These are phyloP conservation scores for Glycine soja DNA, from an alignment of 306 rosid genomes.

Conservation along the genomic window DNA sequence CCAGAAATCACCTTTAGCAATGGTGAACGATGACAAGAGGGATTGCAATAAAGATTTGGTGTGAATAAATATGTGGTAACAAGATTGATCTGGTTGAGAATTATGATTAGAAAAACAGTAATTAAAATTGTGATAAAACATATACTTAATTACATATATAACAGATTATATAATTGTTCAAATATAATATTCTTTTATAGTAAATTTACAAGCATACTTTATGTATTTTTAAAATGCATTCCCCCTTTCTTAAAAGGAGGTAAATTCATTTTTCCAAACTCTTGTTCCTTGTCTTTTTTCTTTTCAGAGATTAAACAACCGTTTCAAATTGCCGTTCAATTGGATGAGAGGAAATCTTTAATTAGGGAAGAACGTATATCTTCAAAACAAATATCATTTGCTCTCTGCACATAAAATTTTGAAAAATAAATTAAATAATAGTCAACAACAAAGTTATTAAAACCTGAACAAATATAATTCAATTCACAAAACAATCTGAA, in stretches of 20 bases:
- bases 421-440: neutral
- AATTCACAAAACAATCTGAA: no score
- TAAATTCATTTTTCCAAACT: neutral
- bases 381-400: neutral
- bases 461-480: no score
- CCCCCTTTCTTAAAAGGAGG: no score
- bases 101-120: neutral
- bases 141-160: no score
- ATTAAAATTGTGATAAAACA: neutral
- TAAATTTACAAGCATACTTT: neutral
- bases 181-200: neutral
- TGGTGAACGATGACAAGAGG: no score
- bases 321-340: neutral
- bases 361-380: neutral
- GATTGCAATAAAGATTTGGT: no score
- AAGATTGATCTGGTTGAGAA: no score
- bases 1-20: no score
- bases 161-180: no score
- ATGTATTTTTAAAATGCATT: neutral
- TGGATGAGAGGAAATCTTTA: neutral
- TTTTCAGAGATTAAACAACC: neutral
- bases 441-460: neutral
- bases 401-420: neutral
- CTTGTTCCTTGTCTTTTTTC: neutral
- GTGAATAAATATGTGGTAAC: no score